Evolutionary conservation across 352 stramenopile genomes (phyloP).

Genomic region (Peronospora farinosa): DNA sequence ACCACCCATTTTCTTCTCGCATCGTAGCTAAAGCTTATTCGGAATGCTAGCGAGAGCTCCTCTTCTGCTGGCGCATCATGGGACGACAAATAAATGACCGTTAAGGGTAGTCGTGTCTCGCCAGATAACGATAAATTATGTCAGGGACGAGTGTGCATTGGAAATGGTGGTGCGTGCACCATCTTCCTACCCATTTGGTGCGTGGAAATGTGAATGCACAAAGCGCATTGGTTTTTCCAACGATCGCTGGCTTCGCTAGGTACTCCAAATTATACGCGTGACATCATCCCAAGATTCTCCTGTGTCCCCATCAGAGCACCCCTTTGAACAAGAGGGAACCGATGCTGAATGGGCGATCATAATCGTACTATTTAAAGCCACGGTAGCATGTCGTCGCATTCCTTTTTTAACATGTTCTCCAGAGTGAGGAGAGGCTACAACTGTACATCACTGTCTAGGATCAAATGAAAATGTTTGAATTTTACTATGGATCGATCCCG

Average conservation of each 20-base stretch:
- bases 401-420: too few relatives aligned
- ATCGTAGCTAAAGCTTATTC: constrained; percentile 69
- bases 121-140: constrained; percentile 87
- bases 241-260: constrained; percentile 88
- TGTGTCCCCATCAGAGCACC: too few relatives aligned
- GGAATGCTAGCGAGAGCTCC: constrained; percentile 48
- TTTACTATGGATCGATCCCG: too few relatives aligned
- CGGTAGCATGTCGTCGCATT: too few relatives aligned
- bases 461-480: too few relatives aligned
- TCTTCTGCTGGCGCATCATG: constrained; percentile 33
- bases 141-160: constrained; percentile 87
- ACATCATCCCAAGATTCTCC: constrained; percentile 84
- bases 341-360: too few relatives aligned
- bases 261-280: constrained; percentile 89
- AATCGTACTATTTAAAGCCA: too few relatives aligned
- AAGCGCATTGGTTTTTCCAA: constrained; percentile 87
- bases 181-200: constrained; percentile 84
- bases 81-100: constrained; percentile 77
- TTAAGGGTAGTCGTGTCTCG: constrained; percentile 80
- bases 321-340: too few relatives aligned
- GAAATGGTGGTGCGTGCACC: constrained; percentile 89
- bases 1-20: constrained; percentile 75
- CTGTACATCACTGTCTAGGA: too few relatives aligned
- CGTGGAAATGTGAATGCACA: constrained; percentile 88
- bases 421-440: too few relatives aligned